phyloP scores from a whole-genome alignment of 345 rosid genomes.

The Gynandropsis gynandra region DNA sequence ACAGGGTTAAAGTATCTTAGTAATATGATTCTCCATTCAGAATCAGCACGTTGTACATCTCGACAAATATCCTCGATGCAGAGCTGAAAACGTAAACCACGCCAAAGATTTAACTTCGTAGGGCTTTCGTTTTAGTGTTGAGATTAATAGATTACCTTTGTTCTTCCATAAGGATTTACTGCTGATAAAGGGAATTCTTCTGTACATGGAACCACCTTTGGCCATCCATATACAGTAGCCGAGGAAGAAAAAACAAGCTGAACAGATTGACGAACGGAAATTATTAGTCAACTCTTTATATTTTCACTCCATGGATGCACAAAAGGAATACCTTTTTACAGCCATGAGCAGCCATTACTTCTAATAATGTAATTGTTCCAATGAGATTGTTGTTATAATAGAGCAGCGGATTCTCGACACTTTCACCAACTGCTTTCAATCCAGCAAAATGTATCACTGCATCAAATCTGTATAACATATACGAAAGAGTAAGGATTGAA shows the following conservation, averaged over 20 bases:
- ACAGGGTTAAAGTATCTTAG: conserved; percentile 97
- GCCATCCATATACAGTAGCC: conserved; percentile 98
- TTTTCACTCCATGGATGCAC: neutral
- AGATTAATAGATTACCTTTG: conserved; percentile 49
- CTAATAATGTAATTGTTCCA: conserved; percentile 75
- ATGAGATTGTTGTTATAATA: conserved; percentile 80
- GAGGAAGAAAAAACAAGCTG: conserved; percentile 99
- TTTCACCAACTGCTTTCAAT: conserved; percentile 95
- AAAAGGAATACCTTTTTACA: conserved; percentile 69
- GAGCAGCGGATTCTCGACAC: conserved; percentile 75
- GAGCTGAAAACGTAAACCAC: conserved; percentile 42
- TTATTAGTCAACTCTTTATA: conserved; percentile 6
- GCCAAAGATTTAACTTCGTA: neutral
- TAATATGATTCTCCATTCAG: conserved; percentile 87
- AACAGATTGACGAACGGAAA: conserved; percentile 20
- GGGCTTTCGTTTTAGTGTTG: neutral
- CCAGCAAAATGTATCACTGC: conserved; percentile 99
- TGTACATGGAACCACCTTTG: conserved; percentile 91
- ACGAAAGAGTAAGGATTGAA: neutral
- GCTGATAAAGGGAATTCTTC: conserved; percentile 74
- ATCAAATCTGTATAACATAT: conserved; percentile 57
- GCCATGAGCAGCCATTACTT: conserved; percentile 79
- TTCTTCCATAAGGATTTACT: conserved; percentile 81
- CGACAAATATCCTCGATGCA: conserved; percentile 90
- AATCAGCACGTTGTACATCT: conserved; percentile 57